Conservation (phyloP, 306 rosid genomes). For the Mimosa bimucronata region DNA sequence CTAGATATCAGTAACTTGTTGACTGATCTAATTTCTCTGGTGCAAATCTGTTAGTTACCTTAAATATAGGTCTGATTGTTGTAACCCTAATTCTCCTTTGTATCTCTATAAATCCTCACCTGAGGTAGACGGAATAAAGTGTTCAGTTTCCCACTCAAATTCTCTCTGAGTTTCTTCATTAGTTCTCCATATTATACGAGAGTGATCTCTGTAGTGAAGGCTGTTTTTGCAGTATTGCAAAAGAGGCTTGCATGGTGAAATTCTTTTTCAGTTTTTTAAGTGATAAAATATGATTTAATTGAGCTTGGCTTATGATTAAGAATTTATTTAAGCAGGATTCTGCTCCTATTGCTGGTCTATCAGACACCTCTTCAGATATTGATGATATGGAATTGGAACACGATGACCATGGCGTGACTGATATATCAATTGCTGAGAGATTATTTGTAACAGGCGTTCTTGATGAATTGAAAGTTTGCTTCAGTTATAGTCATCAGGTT, state of each 20-base stretch:
- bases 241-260: neutral
- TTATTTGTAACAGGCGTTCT: slow-evolving; percentile 88
- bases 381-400: slow-evolving; percentile 68
- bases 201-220: neutral
- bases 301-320: neutral
- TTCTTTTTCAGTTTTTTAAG: neutral
- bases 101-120: too few species aligned
- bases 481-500: slow-evolving; percentile 85
- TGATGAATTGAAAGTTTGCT: slow-evolving; percentile 88
- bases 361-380: slow-evolving; percentile 81
- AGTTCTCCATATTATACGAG: neutral
- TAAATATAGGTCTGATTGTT: too few species aligned
- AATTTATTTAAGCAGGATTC: slow-evolving; percentile 63
- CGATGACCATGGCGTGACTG: slow-evolving; percentile 44
- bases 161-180: too few species aligned
- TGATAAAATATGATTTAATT: neutral
- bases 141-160: too few species aligned
- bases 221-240: neutral
- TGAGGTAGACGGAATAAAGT: too few species aligned
- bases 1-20: too few species aligned
- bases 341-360: slow-evolving; percentile 78
- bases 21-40: too few species aligned
- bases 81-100: too few species aligned
- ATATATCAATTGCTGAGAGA: slow-evolving; percentile 57
- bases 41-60: too few species aligned